phyloP scores from a whole-genome alignment of 2,329 filamentous ascomycete genomes.

The Akanthomyces lecanii region DNA sequence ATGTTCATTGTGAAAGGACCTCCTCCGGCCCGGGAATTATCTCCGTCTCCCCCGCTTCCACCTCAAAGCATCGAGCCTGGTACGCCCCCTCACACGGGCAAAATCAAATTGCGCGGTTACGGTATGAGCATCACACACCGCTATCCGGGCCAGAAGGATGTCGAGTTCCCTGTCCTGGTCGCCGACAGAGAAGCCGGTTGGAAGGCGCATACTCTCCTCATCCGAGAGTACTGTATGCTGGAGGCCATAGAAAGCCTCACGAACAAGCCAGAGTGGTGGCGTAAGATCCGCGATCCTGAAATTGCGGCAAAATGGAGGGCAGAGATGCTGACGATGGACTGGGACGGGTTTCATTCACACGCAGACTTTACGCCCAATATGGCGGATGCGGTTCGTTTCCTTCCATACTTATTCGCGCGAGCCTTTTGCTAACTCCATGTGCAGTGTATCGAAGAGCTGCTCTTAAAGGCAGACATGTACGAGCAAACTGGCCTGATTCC shows the following conservation, averaged over 20 bases:
- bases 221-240: conserved; percentile 32
- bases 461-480: background rate
- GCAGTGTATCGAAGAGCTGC: conserved; percentile 21
- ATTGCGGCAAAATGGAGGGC: conserved; percentile 28
- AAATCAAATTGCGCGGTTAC: background rate
- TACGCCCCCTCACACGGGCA: background rate
- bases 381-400: conserved; percentile 27
- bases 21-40: background rate
- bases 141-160: background rate
- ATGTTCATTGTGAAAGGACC: background rate
- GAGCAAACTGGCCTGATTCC: conserved; percentile 14
- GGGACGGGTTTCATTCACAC: conserved; percentile 21
- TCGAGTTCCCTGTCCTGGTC: background rate
- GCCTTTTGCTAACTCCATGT: background rate
- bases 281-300: conserved; percentile 26
- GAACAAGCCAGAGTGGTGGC: conserved; percentile 35
- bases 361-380: conserved; percentile 29
- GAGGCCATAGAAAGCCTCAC: conserved; percentile 31
- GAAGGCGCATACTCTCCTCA: conserved; percentile 24
- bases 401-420: too few relatives aligned
- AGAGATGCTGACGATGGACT: conserved; percentile 29
- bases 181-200: background rate
- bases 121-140: background rate
- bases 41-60: background rate
- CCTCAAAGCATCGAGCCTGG: background rate